Evolutionary conservation across 2,329 filamentous ascomycete genomes (phyloP).

Genomic region (Cordyceps pruinosa): DNA sequence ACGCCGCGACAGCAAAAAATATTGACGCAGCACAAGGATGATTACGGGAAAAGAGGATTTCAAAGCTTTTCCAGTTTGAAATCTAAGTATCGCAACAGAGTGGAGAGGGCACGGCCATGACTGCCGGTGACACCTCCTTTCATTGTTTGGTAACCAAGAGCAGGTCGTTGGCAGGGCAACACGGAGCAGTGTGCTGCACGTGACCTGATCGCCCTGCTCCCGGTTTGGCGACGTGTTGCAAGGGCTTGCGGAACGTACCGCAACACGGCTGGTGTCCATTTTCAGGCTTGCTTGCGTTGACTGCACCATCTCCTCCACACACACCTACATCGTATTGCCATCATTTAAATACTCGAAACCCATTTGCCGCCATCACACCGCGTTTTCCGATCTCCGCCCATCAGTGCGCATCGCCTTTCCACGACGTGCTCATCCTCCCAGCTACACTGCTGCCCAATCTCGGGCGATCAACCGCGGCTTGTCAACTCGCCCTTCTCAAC

Average conservation of each 20-base stretch:
- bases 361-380: background rate
- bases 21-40: background rate
- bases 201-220: constrained; percentile 9
- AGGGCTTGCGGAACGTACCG: constrained; percentile 11
- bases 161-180: constrained; percentile 8
- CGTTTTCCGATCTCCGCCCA: background rate
- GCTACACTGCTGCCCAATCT: background rate
- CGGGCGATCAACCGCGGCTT: background rate
- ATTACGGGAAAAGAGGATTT: background rate
- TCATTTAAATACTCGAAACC: constrained; percentile 4
- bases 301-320: constrained; percentile 10
- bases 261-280: background rate
- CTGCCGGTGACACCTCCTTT: constrained; percentile 8
- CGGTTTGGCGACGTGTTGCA: constrained; percentile 12
- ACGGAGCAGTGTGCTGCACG: background rate
- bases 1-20: background rate
- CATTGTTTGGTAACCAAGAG: constrained; percentile 10
- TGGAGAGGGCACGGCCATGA: background rate
- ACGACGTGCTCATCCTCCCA: background rate
- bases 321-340: constrained; percentile 9
- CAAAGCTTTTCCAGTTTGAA: background rate
- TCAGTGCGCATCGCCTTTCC: constrained; percentile 2
- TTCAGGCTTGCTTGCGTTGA: constrained; percentile 10
- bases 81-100: background rate
- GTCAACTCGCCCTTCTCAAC: background rate